Evolutionary conservation across 2,329 filamentous ascomycete genomes (phyloP), one percentile per base, ranked within the genome.

Genomic region (Fusarium sp.): DNA sequence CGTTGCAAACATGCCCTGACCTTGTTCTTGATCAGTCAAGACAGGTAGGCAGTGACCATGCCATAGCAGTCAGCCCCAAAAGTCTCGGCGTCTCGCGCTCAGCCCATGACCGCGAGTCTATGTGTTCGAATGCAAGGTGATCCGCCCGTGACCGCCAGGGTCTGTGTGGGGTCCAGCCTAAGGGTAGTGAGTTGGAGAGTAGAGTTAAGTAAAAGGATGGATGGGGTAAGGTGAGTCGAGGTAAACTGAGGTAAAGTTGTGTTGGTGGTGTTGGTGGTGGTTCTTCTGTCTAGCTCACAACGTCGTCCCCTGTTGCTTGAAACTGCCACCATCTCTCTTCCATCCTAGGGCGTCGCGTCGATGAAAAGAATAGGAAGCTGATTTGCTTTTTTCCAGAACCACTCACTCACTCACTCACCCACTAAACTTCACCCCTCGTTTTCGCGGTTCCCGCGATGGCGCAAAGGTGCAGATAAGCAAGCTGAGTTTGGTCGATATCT

Each of bases 91-190:
- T 39, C 54, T 69, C 64, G 66, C 44, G 66, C 64, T 27, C 33
- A 69, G 46, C 25, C 51, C 59, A 69, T 55, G 66, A 45, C 65
- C 59, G 63, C 59, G 66, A 69, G 66, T 63, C 31, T 51, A 69
- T 58, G 23, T 42, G 52, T 46, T 35, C 44, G 65, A 60, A 48
- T 70, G 45, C 33, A 39, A 27, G 49, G 42, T 56, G 44, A 49
- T 62, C 69, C 51, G 38, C 33, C 29, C 41, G 39, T 49, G 56
- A 54, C 57, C 65, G 58, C 68, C 69, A 66, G 65, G 56, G 57
- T 58, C 65, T 57, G 23, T 46, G 55, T 67, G 49, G 58, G 56
- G 49, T 51, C 21, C 39, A 45, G 44, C 38, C 57, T 55, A n/a
- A n/a, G n/a, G n/a, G n/a, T n/a, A 42, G 42, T 31, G 11, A 46